These are phyloP conservation scores for Phanerochaete sordida DNA, from an alignment of 768 basidiomycete species.

Conservation along the genomic window DNA sequence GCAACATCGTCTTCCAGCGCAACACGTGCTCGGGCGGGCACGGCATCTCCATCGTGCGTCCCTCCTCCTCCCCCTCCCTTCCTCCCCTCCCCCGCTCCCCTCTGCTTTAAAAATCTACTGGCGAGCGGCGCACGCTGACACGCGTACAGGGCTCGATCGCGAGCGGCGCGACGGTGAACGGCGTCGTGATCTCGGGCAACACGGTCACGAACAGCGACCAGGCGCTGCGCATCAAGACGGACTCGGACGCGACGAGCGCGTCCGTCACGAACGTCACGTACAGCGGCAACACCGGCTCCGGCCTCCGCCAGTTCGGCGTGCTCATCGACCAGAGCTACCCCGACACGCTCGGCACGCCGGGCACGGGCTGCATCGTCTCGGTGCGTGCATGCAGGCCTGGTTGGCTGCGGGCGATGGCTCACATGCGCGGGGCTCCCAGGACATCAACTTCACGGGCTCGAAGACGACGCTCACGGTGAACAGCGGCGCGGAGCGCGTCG, in stretches of 20 bases:
- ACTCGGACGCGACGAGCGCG: constrained; percentile 40
- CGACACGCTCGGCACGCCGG: constrained; percentile 45
- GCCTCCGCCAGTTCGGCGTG: constrained; percentile 47
- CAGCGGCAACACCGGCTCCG: constrained; percentile 49
- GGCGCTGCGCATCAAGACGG: constrained; percentile 62
- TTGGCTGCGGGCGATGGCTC: too few species aligned
- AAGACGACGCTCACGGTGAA: constrained; percentile 41
- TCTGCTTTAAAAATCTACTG: not conserved
- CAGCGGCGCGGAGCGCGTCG: constrained; percentile 41
- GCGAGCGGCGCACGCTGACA: not conserved
- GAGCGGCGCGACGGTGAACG: constrained; percentile 42
- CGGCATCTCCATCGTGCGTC: constrained; percentile 51
- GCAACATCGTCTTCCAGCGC: constrained; percentile 36
- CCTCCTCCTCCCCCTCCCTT: not conserved
- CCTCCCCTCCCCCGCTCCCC: not conserved
- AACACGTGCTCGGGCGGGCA: constrained; percentile 57
- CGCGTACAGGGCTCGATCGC: constrained; percentile 49
- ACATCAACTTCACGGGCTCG: constrained; percentile 43
- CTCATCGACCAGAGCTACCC: constrained; percentile 69
- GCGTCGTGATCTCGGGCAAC: constrained; percentile 48
- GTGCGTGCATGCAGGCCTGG: constrained; percentile 31
- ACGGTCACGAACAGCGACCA: constrained; percentile 51
- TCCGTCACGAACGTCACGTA: constrained; percentile 49
- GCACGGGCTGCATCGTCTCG: constrained; percentile 54
- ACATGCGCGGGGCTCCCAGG: constrained; percentile 26